Evolutionary conservation across 225 moss, liverwort and hornwort species (phyloP).

Genomic region (Physcomitrium patens): DNA sequence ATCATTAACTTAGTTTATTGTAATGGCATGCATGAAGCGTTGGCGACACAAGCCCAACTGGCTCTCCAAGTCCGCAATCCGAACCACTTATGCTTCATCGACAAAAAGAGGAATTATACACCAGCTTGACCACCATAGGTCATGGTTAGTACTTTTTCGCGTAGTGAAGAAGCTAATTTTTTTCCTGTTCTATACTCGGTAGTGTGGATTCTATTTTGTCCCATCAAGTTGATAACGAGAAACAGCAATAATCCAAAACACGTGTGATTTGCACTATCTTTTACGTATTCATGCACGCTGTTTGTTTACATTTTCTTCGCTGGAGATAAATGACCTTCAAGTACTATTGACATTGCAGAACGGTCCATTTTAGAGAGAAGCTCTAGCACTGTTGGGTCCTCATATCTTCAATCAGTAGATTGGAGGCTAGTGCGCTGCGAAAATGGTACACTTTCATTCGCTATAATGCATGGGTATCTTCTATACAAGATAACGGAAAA

Average conservation of each 20-base stretch:
- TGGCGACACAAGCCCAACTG: constrained; percentile 49
- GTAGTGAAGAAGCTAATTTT: no score
- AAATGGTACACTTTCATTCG: constrained; percentile 46
- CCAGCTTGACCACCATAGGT: constrained; percentile 60
- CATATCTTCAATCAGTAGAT: constrained; percentile 38
- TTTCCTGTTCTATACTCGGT: no score
- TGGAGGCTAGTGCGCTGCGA: constrained; percentile 64
- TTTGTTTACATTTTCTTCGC: constrained; percentile 16
- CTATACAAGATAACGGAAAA: background rate
- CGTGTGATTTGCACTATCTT: no score
- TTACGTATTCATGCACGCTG: background rate
- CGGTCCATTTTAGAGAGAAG: constrained; percentile 35
- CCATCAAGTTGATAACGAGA: constrained; percentile 9
- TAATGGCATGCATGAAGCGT: constrained; percentile 43
- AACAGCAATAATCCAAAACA: no score
- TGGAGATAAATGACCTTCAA: background rate
- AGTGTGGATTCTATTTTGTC: no score
- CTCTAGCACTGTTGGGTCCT: constrained; percentile 30
- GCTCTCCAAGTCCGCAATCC: constrained; percentile 43
- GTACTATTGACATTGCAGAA: constrained; percentile 41
- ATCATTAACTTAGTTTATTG: constrained; percentile 14
- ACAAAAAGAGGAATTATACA: constrained; percentile 52
- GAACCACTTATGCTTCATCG: constrained; percentile 39
- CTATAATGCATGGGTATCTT: constrained; percentile 11
- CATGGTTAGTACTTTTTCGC: constrained; percentile 44